Conservation (phyloP, 2,329 filamentous ascomycete species). For the Monosporascus sp. region DNA sequence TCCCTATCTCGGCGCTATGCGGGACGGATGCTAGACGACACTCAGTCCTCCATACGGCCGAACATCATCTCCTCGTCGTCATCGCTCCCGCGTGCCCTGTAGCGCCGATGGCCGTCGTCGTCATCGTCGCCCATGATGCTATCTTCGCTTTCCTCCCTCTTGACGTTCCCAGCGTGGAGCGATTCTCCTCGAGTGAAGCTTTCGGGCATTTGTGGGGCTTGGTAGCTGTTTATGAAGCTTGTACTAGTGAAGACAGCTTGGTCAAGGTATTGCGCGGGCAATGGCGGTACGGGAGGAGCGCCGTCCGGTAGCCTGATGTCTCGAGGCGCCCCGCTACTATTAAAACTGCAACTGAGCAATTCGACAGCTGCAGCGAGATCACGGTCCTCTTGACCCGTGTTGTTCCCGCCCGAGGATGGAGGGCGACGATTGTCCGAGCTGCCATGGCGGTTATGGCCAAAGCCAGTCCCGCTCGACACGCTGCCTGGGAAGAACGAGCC, state of each 20-base stretch:
- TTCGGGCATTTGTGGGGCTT: slow-evolving; percentile 51
- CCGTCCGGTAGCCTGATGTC: slow-evolving; percentile 61
- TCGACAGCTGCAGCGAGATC: slow-evolving; percentile 88
- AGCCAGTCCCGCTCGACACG: slow-evolving; percentile 43
- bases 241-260: slow-evolving; percentile 53
- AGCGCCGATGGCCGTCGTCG: slow-evolving; percentile 42
- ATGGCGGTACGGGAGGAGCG: slow-evolving; percentile 79
- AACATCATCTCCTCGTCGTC: slow-evolving; percentile 96
- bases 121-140: slow-evolving; percentile 63
- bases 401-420: slow-evolving; percentile 70
- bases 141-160: slow-evolving; percentile 62
- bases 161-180: slow-evolving; percentile 53
- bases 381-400: slow-evolving; percentile 73
- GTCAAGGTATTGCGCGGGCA: slow-evolving; percentile 75
- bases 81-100: slow-evolving; percentile 60
- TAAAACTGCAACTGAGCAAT: slow-evolving; percentile 84
- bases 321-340: slow-evolving; percentile 64
- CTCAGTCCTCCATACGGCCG: slow-evolving; percentile 87
- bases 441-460: slow-evolving; percentile 61
- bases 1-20: neutral
- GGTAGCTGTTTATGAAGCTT: slow-evolving; percentile 59
- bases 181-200: slow-evolving; percentile 58
- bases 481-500: slow-evolving; percentile 47
- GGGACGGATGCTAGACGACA: slow-evolving; percentile 1
- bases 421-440: slow-evolving; percentile 69